These are phyloP conservation scores for Piper longum DNA, from an alignment of 164 flowering plant species.

Conservation along the genomic window DNA sequence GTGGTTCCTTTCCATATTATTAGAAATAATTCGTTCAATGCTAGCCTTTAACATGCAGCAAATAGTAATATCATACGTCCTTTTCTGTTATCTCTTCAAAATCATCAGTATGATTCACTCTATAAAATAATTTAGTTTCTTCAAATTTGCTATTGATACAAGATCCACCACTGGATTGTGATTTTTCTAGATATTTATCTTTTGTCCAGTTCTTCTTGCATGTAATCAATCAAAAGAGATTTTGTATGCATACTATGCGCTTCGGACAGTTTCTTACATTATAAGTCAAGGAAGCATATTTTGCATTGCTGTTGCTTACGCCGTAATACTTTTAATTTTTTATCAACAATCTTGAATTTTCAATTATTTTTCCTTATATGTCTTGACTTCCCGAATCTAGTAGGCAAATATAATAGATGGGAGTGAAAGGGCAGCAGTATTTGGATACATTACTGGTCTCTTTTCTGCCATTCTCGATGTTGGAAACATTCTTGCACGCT, in stretches of 20 bases:
- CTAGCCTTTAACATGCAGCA: too few relatives aligned
- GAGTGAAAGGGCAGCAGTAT: constrained; percentile 55
- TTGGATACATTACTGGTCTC: constrained; percentile 78
- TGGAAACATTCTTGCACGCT: constrained; percentile 66
- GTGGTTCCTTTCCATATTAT: too few relatives aligned
- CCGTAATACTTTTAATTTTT: constrained; percentile 27
- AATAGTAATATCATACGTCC: too few relatives aligned
- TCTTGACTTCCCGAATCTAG: constrained; percentile 2
- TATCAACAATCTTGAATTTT: too few relatives aligned
- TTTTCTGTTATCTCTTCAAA: too few relatives aligned
- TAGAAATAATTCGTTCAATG: too few relatives aligned
- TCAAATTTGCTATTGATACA: too few relatives aligned
- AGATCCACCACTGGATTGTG: too few relatives aligned
- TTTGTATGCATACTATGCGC: constrained; percentile 71
- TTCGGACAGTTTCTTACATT: constrained; percentile 65
- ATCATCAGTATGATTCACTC: too few relatives aligned
- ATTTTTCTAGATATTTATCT: neutral
- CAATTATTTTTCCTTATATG: too few relatives aligned
- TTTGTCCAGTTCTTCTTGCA: constrained; percentile 59
- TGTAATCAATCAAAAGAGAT: constrained; percentile 37
- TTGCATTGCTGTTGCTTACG: constrained; percentile 83
- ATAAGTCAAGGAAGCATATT: constrained; percentile 87
- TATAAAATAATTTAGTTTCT: too few relatives aligned
- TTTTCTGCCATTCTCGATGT: constrained; percentile 73
- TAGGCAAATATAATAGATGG: constrained; percentile 67